A percentile compares a stretch with the other conserved stretches of the same genome.
These are phyloP conservation scores for Ottelia alismoides DNA, from an alignment of 106 monocot genomes.

Conservation along the genomic window DNA sequence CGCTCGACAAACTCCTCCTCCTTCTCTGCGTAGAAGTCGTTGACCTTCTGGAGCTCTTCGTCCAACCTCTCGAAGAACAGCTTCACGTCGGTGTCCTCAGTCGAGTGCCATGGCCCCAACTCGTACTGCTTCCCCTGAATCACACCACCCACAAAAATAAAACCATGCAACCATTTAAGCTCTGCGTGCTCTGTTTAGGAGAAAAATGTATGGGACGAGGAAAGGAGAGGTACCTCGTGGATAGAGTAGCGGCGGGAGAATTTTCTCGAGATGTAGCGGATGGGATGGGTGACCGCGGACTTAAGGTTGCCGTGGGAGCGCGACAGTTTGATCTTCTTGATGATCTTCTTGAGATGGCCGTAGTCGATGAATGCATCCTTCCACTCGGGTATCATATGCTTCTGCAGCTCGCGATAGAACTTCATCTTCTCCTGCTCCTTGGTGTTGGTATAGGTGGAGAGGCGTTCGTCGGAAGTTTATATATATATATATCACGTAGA, in stretches of 20 bases:
- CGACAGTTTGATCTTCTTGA: background rate
- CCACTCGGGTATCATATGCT: background rate
- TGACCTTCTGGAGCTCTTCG: slow-evolving; percentile 55
- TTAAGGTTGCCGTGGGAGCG: too few relatives aligned
- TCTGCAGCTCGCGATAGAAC: background rate
- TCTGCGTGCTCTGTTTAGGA: too few relatives aligned
- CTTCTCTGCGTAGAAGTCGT: slow-evolving; percentile 33
- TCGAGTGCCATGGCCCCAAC: slow-evolving; percentile 25
- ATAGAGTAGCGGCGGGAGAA: background rate
- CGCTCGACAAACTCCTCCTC: slow-evolving; percentile 55
- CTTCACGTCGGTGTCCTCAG: slow-evolving; percentile 34
- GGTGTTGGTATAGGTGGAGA: too few relatives aligned
- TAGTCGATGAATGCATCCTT: background rate
- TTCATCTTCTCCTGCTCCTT: background rate
- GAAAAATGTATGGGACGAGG: too few relatives aligned
- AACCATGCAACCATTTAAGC: too few relatives aligned
- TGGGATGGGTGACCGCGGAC: slow-evolving; percentile 35
- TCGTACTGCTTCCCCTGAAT: slow-evolving; percentile 32
- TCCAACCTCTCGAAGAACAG: slow-evolving; percentile 48
- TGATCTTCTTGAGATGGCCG: background rate
- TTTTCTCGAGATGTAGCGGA: slow-evolving; percentile 20
- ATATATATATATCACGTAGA: too few relatives aligned
- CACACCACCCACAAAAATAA: too few relatives aligned
- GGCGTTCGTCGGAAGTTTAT: too few relatives aligned
- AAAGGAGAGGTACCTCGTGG: background rate